Evolutionary conservation across 2,329 filamentous ascomycete genomes (phyloP), one percentile per base, ranked within the genome.

Genomic region (Camillea tinctor): DNA sequence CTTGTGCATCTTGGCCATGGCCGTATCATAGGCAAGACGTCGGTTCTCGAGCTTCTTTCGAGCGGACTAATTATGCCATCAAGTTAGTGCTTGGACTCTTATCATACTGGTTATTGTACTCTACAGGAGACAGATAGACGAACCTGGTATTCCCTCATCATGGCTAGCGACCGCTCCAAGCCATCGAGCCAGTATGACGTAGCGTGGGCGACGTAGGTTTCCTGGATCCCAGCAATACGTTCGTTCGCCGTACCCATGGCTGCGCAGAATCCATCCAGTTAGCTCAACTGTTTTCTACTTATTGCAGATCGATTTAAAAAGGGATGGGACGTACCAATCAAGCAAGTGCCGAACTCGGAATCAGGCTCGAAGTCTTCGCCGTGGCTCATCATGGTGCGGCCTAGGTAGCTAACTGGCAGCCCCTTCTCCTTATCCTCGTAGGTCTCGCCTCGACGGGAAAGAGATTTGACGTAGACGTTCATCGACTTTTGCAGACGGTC

Each of bases 131-230:
- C 2, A 8, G 22, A 13, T 4, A 26, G 20, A 74, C 84, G 57
- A 82, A 94, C 91, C 84, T 97, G 93, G 70, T 97, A 98, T 72
- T 98, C 95, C 75, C 96, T 97, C 92, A 98, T 94, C 83, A 97
- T 95, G 40, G 92, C 88, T 56, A 97, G 77, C 23, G 90, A 96
- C 66, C 93, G 84, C 75, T 98, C 94, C 21, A 97, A 80, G n/a
- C 91, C 93, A 74, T 97, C 93, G 60, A 96, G 82, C 94, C 94
- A 97, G 73, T 85, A 90, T 36, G 86, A 84, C 17, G 90, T 96
- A 63, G 92, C 89, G 69, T 91, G 85, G 36, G 86, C 82, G 52
- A 92, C 86, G 71, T 94, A 97, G 22, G 82, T 86, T 73, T 97
- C 94, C 76, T 98, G 94, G 58, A 92, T 84, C 53, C 92, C 87